Percentiles rank a stretch among this genome's conserved stretches.
Conservation (phyloP, 352 stramenopile genomes). For the Phytophthora sansomeana region DNA sequence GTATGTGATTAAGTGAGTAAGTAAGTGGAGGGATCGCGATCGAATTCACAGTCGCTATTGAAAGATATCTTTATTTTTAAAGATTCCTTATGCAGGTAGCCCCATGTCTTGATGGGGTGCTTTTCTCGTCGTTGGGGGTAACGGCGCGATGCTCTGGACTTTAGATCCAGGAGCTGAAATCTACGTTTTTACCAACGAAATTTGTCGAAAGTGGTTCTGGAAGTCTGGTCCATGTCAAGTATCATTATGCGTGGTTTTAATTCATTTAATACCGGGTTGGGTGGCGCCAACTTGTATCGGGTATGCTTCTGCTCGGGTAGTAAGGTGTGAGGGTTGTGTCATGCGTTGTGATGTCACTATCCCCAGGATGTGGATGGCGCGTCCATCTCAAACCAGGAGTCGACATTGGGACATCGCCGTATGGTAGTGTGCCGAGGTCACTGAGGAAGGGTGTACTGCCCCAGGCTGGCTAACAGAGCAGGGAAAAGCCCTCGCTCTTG, state of each 20-base stretch:
- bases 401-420: slow-evolving; percentile 48
- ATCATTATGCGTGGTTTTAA: slow-evolving; percentile 1
- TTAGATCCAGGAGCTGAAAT: too few relatives aligned
- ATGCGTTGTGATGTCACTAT: slow-evolving; percentile 39
- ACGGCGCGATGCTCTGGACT: too few relatives aligned
- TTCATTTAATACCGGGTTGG: slow-evolving; percentile 34
- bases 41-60: too few relatives aligned
- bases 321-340: slow-evolving; percentile 46
- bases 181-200: neutral
- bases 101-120: too few relatives aligned
- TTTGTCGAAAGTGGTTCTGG: slow-evolving; percentile 21
- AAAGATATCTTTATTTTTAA: too few relatives aligned
- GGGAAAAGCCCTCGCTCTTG: slow-evolving; percentile 64
- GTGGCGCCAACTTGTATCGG: slow-evolving; percentile 57
- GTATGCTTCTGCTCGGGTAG: slow-evolving; percentile 54
- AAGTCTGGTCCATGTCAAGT: slow-evolving; percentile 25
- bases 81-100: too few relatives aligned
- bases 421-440: slow-evolving; percentile 47
- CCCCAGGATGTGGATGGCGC: slow-evolving; percentile 48
- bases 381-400: slow-evolving; percentile 64
- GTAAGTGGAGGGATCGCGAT: too few relatives aligned
- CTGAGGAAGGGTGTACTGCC: slow-evolving; percentile 60
- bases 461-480: slow-evolving; percentile 67
- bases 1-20: too few relatives aligned
- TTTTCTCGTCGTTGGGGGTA: too few relatives aligned